Evolutionary conservation across 169 alveolate genomes (phyloP).

Genomic region (Cryptosporidium baileyi): DNA sequence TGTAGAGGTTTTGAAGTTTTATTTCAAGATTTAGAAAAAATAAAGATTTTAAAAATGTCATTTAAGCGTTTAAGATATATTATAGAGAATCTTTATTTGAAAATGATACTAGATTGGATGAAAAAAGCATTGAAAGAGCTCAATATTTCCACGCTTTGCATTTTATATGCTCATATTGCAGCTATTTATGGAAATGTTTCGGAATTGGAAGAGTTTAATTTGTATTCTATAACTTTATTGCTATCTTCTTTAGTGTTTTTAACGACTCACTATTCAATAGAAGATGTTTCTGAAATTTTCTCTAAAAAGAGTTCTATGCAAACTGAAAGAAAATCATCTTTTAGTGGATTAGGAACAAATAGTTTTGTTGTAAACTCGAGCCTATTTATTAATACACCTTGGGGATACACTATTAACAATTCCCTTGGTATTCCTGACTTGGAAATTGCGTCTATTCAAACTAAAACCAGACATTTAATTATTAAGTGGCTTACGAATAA

Average conservation of each 20-base stretch:
- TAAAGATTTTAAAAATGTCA: not conserved
- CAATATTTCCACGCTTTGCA: slow-evolving; percentile 64
- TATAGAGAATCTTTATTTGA: slow-evolving; percentile 36
- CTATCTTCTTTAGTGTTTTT: slow-evolving; percentile 69
- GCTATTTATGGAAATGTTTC: slow-evolving; percentile 23
- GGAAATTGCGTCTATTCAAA: slow-evolving; percentile 21
- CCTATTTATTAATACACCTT: slow-evolving; percentile 14
- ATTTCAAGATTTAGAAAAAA: not conserved
- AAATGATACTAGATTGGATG: slow-evolving; percentile 66
- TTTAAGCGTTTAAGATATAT: slow-evolving; percentile 34
- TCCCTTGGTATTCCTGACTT: slow-evolving; percentile 35
- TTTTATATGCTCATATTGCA: slow-evolving; percentile 71
- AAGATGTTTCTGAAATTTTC: not conserved
- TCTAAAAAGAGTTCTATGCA: not conserved
- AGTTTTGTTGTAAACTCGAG: not conserved
- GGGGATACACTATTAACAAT: slow-evolving; percentile 34
- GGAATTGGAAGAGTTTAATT: slow-evolving; percentile 18
- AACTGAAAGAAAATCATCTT: no score
- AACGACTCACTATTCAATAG: slow-evolving; percentile 69
- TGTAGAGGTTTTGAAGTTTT: slow-evolving; percentile 30
- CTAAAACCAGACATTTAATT: slow-evolving; percentile 25
- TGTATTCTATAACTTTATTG: slow-evolving; percentile 20
- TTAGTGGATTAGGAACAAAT: not conserved
- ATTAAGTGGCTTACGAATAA: slow-evolving; percentile 15
- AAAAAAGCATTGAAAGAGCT: slow-evolving; percentile 60